A percentile compares a stretch with the other conserved stretches of the same genome.
Evolutionary conservation across 257 asterid species (phyloP).

Genomic region (Solanum infundibuliforme): DNA sequence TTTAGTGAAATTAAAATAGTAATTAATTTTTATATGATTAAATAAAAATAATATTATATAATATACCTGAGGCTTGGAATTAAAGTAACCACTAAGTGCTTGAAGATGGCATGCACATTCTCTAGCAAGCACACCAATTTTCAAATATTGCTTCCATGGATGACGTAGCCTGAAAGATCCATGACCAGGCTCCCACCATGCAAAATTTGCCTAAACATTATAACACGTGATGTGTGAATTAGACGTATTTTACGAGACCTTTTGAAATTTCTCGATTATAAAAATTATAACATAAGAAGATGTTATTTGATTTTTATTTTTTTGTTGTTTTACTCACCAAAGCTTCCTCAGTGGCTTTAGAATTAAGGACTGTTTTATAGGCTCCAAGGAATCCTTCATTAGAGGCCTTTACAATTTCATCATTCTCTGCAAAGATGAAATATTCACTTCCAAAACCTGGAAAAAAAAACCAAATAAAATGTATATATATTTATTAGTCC

Average conservation of each 20-base stretch:
- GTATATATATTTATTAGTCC: background rate
- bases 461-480: background rate
- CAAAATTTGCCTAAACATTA: conserved; percentile 52
- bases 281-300: background rate
- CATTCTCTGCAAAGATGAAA: conserved; percentile 3
- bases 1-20: background rate
- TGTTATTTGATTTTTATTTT: too few relatives aligned
- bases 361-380: conserved; percentile 40
- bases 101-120: conserved; percentile 67
- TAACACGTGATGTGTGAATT: background rate
- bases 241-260: background rate
- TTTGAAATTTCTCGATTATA: background rate
- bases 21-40: background rate
- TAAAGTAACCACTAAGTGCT: conserved; percentile 26
- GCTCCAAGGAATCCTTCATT: conserved; percentile 16
- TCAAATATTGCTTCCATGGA: conserved; percentile 73
- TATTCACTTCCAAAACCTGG: conserved; percentile 42
- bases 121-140: conserved; percentile 39
- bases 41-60: background rate
- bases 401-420: conserved; percentile 2
- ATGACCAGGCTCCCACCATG: conserved; percentile 83
- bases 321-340: conserved; percentile 28
- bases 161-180: conserved; percentile 43
- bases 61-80: conserved; percentile 15
- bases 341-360: conserved; percentile 56